Base-by-base conservation (phyloP, 768 basidiomycete genomes). In the Boletus tomentosulus region DNA sequence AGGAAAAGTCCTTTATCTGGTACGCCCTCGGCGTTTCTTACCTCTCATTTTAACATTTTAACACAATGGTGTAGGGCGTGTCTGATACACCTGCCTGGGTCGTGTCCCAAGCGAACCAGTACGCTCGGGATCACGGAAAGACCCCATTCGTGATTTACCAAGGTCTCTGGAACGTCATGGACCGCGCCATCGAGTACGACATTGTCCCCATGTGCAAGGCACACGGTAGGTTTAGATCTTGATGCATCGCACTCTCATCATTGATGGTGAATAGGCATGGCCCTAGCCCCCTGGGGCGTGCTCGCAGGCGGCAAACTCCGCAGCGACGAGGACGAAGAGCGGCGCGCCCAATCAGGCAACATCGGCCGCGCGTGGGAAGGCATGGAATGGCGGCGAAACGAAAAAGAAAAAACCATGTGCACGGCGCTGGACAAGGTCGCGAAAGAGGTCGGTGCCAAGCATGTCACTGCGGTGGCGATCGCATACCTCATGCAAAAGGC, bases 401-500 rank as follows among this genome's bases (percentile, higher is more conserved):
- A 78, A 43, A 57, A 68, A 15, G 77, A 84, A 58, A 69, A 58
- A 44, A 69, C 68, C 30, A 65, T 81, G 12, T 73, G 73, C 49
- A 58, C 64, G 4, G 80, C 73, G 0, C 67, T 83, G 24, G 79
- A 79, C 60, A 74, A 78, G 53, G 75, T 84, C 13, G 80, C 81
- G 0, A 59, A 59, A 13, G 76, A 83, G 57, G 69, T 82, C 7
- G 81, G 80, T 1, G 73, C 74, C 3, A 71, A 77, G 58, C 66
- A 67, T 46, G 71, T 84, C 58, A 76, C 75, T 6, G 68, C 81
- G 42, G 67, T 63, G 11, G 62, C 63, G 16, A 51, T 83, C 54
- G 78, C 79, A 13, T 82, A 81, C 54, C 66, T 83, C 11, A 67
- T 83, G 67, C 77, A 80, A 39, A 84, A 82, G 63, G 71, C 76